Conservation (phyloP, 1,139 yeast species). For the Geotrichum carabidarum region DNA sequence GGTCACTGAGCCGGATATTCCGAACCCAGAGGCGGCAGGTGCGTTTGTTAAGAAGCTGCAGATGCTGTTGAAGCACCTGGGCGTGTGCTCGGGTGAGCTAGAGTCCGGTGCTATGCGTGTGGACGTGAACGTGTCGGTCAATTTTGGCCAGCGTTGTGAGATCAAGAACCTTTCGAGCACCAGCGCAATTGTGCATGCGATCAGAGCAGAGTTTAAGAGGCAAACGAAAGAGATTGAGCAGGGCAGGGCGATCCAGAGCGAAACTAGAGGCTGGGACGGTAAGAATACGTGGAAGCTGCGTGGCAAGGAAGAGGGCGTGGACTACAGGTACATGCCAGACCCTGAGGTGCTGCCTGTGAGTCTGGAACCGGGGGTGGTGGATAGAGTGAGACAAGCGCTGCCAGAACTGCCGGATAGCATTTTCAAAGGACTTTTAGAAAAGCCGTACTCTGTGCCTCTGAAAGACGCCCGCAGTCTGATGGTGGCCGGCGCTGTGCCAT, state of each 20-base stretch:
- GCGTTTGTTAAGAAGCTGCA: conserved; percentile 81
- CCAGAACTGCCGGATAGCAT: conserved; percentile 64
- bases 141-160: conserved; percentile 62
- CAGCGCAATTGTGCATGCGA: conserved; percentile 72
- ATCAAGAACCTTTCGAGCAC: conserved; percentile 84
- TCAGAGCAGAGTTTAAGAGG: conserved; percentile 66
- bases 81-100: conserved; percentile 80
- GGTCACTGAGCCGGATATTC: conserved; percentile 87
- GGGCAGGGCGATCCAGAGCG: conserved; percentile 46
- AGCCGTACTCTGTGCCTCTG: conserved; percentile 56
- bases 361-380: conserved; percentile 44
- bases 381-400: conserved; percentile 40
- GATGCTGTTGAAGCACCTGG: conserved; percentile 58
- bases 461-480: conserved; percentile 68
- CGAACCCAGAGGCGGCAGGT: conserved; percentile 59
- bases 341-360: conserved; percentile 68
- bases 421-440: conserved; percentile 44
- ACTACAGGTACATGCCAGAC: conserved; percentile 91
- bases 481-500: conserved; percentile 44
- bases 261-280: conserved; percentile 94
- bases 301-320: conserved; percentile 74
- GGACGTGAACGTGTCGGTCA: conserved; percentile 83
- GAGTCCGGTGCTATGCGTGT: conserved; percentile 95
- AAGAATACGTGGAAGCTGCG: conserved; percentile 57
- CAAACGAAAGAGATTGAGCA: conserved; percentile 47